phyloP scores from a whole-genome alignment of 2,329 filamentous ascomycete species.

The Pyricularia pennisetigena region DNA sequence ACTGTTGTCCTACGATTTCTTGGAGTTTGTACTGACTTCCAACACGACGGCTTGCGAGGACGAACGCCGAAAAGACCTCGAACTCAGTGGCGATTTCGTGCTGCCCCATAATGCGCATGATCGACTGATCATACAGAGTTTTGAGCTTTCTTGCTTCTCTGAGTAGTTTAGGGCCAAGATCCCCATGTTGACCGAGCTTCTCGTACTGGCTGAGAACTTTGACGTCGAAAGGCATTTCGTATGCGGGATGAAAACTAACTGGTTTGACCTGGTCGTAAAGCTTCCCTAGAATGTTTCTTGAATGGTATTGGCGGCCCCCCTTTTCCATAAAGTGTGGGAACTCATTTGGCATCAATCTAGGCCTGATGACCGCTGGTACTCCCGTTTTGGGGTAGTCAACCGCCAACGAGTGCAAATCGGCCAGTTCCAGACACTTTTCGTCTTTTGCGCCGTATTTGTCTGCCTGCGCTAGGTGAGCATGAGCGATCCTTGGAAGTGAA shows the following conservation, averaged over 20 bases:
- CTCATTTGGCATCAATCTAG: slow-evolving; percentile 43
- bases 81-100: slow-evolving; percentile 80
- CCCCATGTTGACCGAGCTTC: slow-evolving; percentile 30
- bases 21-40: slow-evolving; percentile 76
- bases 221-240: slow-evolving; percentile 62
- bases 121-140: slow-evolving; percentile 61
- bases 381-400: slow-evolving; percentile 95
- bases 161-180: slow-evolving; percentile 31
- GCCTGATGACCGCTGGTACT: slow-evolving; percentile 56
- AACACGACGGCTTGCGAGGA: slow-evolving; percentile 62
- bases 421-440: slow-evolving; percentile 61
- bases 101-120: slow-evolving; percentile 76
- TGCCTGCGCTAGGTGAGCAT: slow-evolving; percentile 68
- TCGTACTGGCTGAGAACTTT: slow-evolving; percentile 57
- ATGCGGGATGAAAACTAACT: slow-evolving; percentile 64
- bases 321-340: slow-evolving; percentile 92
- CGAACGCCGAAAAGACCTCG: slow-evolving; percentile 83
- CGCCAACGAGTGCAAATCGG: slow-evolving; percentile 75
- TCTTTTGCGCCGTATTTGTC: slow-evolving; percentile 62
- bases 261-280: slow-evolving; percentile 68
- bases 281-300: slow-evolving; percentile 62
- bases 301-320: slow-evolving; percentile 49
- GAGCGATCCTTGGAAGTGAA: slow-evolving; percentile 67
- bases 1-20: slow-evolving; percentile 68
- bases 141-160: slow-evolving; percentile 59